Conservation (phyloP, 2,329 filamentous ascomycete species). For the Diaporthe citrichinensis region DNA sequence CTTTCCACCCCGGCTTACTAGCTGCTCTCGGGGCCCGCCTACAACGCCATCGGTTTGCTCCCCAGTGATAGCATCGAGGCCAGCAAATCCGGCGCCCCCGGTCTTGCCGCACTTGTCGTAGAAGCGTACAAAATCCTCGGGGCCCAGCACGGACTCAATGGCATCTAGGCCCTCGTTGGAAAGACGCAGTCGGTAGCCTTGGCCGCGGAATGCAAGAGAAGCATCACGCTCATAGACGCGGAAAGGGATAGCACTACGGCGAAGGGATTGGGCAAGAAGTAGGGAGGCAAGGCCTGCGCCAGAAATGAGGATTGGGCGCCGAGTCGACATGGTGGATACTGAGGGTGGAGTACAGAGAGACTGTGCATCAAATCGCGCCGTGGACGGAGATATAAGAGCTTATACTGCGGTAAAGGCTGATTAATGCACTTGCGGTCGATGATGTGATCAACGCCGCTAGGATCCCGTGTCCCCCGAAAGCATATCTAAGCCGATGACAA, state of each 20-base stretch:
- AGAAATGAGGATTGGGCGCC: constrained; percentile 51
- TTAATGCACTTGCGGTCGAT: not conserved
- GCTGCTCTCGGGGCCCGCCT: constrained; percentile 21
- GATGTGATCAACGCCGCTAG: constrained; percentile 10
- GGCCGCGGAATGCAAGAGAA: constrained; percentile 67
- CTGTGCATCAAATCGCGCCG: not conserved
- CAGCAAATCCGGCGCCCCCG: constrained; percentile 65
- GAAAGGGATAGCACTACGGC: constrained; percentile 61
- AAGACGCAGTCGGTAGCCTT: constrained; percentile 74
- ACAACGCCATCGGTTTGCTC: constrained; percentile 55
- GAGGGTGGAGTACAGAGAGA: not conserved
- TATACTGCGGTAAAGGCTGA: not conserved
- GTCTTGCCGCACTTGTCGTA: constrained; percentile 73
- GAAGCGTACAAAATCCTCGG: constrained; percentile 65
- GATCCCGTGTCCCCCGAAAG: not conserved
- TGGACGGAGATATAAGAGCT: not conserved
- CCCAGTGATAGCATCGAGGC: constrained; percentile 68
- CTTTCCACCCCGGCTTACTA: constrained; percentile 69
- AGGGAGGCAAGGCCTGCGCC: constrained; percentile 61
- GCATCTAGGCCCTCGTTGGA: constrained; percentile 70
- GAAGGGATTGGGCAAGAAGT: constrained; percentile 60
- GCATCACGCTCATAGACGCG: constrained; percentile 69
- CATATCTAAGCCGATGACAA: not conserved
- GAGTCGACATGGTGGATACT: constrained; percentile 44
- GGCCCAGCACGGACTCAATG: constrained; percentile 70